Base-by-base conservation (phyloP, 352 stramenopile species). In the Phytopythium kandeliae region DNA sequence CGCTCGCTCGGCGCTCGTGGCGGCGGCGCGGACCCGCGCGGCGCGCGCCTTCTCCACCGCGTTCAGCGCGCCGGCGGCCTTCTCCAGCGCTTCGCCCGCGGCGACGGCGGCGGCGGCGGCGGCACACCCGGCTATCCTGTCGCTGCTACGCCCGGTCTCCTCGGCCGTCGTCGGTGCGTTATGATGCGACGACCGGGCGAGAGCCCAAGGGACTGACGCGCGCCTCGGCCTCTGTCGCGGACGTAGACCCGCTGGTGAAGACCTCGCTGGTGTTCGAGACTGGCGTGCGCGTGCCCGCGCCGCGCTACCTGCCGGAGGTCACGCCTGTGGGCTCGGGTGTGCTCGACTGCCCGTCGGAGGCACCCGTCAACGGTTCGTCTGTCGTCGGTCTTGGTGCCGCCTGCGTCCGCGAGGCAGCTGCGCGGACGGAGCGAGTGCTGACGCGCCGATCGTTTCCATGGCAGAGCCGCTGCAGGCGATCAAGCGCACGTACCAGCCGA, bases 401-500 rank as follows among this genome's bases (percentile, higher is more conserved):
- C 28, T 31, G 9, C 4, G 28, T 33, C 10, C 5, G 10, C 10
- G 28, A 33, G 28, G 28, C 28, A 33, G 28, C 28, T 33, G 7
- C 7, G 31, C 4, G 7, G 6, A 10, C 31, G 2, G 10, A 11
- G 2, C 31, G 16, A 17, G n/a, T 15, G 7, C 16, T 42, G n/a
- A 42, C 36, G 17, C 36, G n/a, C 12, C 19, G 38, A 3, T 17
- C n/a, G 38, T 4, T 30, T 9, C 10, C 1, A 1, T 3, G 0
- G 5, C 47, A 88, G 79, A 86, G 56, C 78, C 83, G 2, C 59
- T 92, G 51, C 69, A 78, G 51, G 83, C 80, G 25, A 71, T 93
- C 36, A 93, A 93, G 71, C 78, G 83, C 44, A 93, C 83, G 52
- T 93, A 92, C 64, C 83, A 93, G 64, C 83, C 83, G 38, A 93